Conservation (phyloP, 73 alveolate species). For the Paramecium pentaurelia region DNA sequence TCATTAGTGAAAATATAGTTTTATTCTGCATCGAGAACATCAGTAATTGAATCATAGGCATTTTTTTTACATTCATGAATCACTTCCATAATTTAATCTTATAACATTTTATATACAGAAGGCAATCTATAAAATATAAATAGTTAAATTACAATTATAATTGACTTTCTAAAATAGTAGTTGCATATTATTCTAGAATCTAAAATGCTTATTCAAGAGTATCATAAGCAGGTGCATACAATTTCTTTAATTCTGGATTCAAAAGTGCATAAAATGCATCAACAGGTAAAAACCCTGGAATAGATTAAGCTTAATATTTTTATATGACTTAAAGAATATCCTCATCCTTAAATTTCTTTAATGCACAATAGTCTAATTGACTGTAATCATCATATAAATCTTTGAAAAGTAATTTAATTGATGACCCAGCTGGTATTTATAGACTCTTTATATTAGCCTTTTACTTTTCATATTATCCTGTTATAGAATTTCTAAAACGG, state of each 20-base stretch:
- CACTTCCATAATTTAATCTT: background rate
- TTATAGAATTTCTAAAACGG: conserved; percentile 68
- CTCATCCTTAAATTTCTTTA: conserved; percentile 69
- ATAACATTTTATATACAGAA: background rate
- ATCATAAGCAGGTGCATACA: conserved; percentile 87
- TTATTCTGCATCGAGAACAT: conserved; percentile 86
- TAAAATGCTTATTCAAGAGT: conserved; percentile 78
- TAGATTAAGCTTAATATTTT: conserved; percentile 94
- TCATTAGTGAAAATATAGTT: conserved; percentile 95
- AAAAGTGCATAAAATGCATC: conserved; percentile 87
- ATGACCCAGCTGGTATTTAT: conserved; percentile 66
- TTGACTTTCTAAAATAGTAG: conserved; percentile 64
- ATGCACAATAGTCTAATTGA: background rate
- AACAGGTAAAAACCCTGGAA: conserved; percentile 98
- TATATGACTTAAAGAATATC: conserved; percentile 94
- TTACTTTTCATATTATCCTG: conserved; percentile 74
- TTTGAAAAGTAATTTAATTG: conserved; percentile 64
- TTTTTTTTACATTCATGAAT: conserved; percentile 18
- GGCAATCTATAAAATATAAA: background rate
- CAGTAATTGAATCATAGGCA: conserved; percentile 39
- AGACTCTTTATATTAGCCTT: background rate
- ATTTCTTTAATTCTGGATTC: conserved; percentile 80
- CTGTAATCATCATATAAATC: conserved; percentile 64
- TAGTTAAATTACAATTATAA: background rate
- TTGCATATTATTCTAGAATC: conserved; percentile 80